Evolutionary conservation across 768 basidiomycete genomes (phyloP), one percentile per base, ranked within the genome.

Genomic region (Pleurotus eryngii): DNA sequence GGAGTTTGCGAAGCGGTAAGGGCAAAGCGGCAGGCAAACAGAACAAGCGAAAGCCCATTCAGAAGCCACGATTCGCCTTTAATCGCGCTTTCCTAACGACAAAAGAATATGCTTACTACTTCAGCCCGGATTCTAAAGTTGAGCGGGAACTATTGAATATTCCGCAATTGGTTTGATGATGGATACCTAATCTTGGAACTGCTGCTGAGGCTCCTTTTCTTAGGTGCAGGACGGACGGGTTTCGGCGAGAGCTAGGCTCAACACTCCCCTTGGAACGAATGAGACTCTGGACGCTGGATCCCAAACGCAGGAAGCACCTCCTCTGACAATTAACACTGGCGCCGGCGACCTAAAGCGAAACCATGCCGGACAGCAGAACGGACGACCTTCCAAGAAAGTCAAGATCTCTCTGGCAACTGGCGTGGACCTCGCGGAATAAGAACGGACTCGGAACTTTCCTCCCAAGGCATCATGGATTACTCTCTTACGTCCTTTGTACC

Each of bases 351-450:
- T 59, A 61, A 63, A 40, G 42, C 53, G 57, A 67, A 61, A 57
- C 61, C 55, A 48, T 71, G 69, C 58, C 78, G 81, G 60, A 66
- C 73, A 56, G 74, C 71, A 55, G 42, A 69, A 70, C 22, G 65
- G 60, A n/a, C 67, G 72, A 49, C 71, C 72, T 9, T 67, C 61
- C 61, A 91, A 90, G 75, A 89, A 81, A 65, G 63, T 84, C 59
- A 92, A 91, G 72, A 81, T 91, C 49, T 92, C 89, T 14, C 71
- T 92, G 40, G 82, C 83, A 40, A 68, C 76, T 57, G 83, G 80
- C 49, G 81, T 92, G 60, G 88, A 91, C 71, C 81, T 92, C 3
- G 89, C 87, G 30, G 89, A 92, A 69, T 92, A 70, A 63, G 24
- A 18, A 18, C 24, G 45, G 45, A 30, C 15, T 46, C 18, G 17